phyloP scores from a whole-genome alignment of 108 stramenopile species.

The Fragilaria crotonensis region DNA sequence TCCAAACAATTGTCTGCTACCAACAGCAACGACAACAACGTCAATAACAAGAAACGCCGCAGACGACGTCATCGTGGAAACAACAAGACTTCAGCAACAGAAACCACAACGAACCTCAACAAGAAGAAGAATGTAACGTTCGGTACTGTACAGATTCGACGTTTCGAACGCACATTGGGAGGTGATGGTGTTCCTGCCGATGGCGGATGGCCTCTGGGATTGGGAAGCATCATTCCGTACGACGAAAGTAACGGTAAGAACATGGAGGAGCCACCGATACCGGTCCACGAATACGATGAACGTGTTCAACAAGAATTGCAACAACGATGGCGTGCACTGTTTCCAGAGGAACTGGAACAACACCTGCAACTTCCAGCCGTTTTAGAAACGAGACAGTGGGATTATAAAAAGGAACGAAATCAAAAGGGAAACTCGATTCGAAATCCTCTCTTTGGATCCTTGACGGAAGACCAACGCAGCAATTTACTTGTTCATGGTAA shows the following conservation, averaged over 20 bases:
- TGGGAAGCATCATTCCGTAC: constrained; percentile 22
- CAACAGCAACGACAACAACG: constrained; percentile 4
- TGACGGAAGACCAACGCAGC: constrained; percentile 33
- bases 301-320: constrained; percentile 49
- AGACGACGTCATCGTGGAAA: background rate
- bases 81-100: background rate
- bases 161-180: constrained; percentile 44
- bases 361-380: constrained; percentile 16
- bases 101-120: constrained; percentile 6
- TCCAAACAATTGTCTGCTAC: background rate
- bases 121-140: constrained; percentile 32
- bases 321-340: constrained; percentile 37
- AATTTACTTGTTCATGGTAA: background rate
- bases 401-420: constrained; percentile 42
- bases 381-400: constrained; percentile 74
- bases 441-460: constrained; percentile 41
- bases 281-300: constrained; percentile 55
- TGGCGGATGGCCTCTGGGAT: constrained; percentile 79
- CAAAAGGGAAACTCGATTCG: background rate
- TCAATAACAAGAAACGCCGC: background rate
- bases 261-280: constrained; percentile 1
- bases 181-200: constrained; percentile 59
- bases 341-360: constrained; percentile 8
- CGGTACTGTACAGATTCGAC: constrained; percentile 25
- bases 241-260: constrained; percentile 4